Percentiles rank a stretch among this genome's conserved stretches.
Evolutionary conservation across 1,139 yeast genomes (phyloP).

Genomic region (Hemisphaericaspora subhashii): DNA sequence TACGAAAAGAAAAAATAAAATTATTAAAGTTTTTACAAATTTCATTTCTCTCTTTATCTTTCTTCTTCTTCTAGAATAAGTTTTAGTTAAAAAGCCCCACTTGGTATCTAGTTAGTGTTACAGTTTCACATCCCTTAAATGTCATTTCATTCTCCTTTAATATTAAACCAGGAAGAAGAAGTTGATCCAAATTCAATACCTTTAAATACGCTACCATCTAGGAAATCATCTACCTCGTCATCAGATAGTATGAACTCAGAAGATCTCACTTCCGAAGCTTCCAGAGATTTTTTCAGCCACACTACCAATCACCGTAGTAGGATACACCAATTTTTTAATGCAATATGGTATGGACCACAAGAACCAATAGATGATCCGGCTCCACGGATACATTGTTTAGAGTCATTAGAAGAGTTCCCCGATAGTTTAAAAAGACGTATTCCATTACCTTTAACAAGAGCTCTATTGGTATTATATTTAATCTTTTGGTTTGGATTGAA

Average conservation of each 20-base stretch:
- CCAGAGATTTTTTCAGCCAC: background rate
- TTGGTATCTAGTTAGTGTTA: too few relatives aligned
- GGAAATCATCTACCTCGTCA: background rate
- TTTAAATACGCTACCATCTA: background rate
- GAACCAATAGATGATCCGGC: constrained; percentile 52
- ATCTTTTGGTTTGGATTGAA: constrained; percentile 34
- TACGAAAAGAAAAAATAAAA: too few relatives aligned
- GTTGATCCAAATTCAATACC: background rate
- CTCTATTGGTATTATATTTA: constrained; percentile 37
- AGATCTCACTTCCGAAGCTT: background rate
- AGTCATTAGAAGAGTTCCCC: constrained; percentile 46
- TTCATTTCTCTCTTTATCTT: too few relatives aligned
- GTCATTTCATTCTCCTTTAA: background rate
- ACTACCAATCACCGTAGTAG: background rate
- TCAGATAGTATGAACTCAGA: background rate
- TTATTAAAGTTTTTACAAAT: too few relatives aligned
- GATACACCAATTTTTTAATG: constrained; percentile 7
- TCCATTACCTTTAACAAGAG: constrained; percentile 26
- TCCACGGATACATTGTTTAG: constrained; percentile 22
- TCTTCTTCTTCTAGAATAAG: too few relatives aligned
- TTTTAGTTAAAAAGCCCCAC: too few relatives aligned
- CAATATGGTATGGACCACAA: constrained; percentile 54
- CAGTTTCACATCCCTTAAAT: too few relatives aligned
- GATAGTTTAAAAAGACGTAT: constrained; percentile 30
- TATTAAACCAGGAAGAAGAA: background rate